These are phyloP conservation scores for Teratosphaeria pseudoeucalypti DNA, from an alignment of 2,329 filamentous ascomycete species.

Conservation along the genomic window DNA sequence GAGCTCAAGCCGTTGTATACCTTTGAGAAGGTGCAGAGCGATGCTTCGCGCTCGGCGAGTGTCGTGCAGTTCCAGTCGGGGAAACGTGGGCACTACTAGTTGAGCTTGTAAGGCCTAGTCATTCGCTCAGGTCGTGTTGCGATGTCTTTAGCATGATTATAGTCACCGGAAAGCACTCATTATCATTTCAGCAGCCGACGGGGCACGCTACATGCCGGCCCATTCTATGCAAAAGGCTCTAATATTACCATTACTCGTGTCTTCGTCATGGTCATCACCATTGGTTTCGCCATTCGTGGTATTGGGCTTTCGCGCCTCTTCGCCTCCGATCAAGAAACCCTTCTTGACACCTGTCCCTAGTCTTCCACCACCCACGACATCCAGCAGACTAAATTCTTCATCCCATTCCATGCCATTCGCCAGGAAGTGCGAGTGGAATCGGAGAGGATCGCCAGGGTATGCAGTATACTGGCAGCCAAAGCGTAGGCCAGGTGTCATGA, in stretches of 20 bases:
- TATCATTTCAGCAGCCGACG: background rate
- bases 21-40: conserved; percentile 2
- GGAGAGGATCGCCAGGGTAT: conserved; percentile 87
- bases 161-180: background rate
- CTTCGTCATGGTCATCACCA: conserved; percentile 27
- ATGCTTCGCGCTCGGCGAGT: background rate
- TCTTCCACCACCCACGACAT: conserved; percentile 75
- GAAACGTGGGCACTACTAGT: background rate
- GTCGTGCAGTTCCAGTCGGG: background rate
- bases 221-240: conserved; percentile 82
- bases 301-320: conserved; percentile 29
- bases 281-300: background rate
- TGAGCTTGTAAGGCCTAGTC: background rate
- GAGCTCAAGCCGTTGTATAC: conserved; percentile 12
- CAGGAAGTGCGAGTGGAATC: conserved; percentile 92
- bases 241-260: conserved; percentile 28
- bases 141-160: background rate
- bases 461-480: conserved; percentile 93
- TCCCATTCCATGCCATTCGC: conserved; percentile 80
- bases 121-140: background rate
- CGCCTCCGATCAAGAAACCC: conserved; percentile 75
- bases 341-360: conserved; percentile 95
- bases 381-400: conserved; percentile 71
- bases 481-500: conserved; percentile 79
- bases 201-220: conserved; percentile 64